Percentiles rank a stretch among this genome's conserved stretches.
phyloP scores from a whole-genome alignment of 768 basidiomycete species.

The Chalciporus sphaerocephalus region DNA sequence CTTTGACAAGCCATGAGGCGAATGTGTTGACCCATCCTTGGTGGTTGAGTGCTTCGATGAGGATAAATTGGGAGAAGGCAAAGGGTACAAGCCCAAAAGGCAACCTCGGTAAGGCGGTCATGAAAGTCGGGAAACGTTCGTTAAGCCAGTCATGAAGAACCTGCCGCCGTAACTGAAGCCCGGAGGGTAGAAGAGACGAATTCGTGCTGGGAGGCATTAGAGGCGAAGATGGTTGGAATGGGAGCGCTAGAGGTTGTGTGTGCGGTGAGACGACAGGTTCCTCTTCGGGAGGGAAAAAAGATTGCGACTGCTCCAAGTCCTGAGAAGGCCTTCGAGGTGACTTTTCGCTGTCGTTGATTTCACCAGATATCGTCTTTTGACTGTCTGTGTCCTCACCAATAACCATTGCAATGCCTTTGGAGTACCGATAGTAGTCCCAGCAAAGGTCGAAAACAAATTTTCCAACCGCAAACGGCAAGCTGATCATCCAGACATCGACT shows the following conservation, averaged over 20 bases:
- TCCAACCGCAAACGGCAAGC: constrained; percentile 69
- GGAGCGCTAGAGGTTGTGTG: too few relatives aligned
- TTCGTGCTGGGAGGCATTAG: background rate
- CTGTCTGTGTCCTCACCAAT: constrained; percentile 3
- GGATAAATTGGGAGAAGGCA: constrained; percentile 91
- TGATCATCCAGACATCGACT: constrained; percentile 81
- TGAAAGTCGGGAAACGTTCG: constrained; percentile 64
- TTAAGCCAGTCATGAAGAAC: constrained; percentile 9
- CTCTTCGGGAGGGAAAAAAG: constrained; percentile 6
- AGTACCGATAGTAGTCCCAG: constrained; percentile 52
- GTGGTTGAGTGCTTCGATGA: constrained; percentile 77
- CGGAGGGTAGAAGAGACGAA: background rate
- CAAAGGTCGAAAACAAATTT: constrained; percentile 67
- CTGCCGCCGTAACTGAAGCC: background rate
- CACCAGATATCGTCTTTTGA: background rate
- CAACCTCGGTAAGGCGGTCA: constrained; percentile 59
- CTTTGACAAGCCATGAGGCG: constrained; percentile 58
- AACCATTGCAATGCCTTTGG: constrained; percentile 22
- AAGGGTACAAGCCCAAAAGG: constrained; percentile 86
- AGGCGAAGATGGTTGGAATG: too few relatives aligned
- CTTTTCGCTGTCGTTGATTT: background rate
- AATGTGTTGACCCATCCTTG: constrained; percentile 90
- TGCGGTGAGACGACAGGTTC: background rate
- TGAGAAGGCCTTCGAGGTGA: background rate
- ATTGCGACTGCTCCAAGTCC: background rate